These are phyloP conservation scores for Rhazya stricta DNA, from an alignment of 257 asterid genomes.

Conservation along the genomic window DNA sequence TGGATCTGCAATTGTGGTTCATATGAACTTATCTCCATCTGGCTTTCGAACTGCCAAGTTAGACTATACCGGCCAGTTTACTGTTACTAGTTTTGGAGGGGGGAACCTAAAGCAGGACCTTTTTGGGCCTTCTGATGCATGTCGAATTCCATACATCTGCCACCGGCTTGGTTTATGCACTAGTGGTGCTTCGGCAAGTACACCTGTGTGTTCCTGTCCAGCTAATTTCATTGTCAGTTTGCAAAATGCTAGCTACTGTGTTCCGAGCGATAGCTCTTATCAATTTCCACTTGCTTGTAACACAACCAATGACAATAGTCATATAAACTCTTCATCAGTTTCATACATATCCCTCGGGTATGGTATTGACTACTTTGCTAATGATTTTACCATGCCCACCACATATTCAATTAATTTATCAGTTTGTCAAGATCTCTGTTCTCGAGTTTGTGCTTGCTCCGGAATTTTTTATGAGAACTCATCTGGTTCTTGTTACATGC, in stretches of 20 bases:
- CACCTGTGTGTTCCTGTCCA: constrained; percentile 56
- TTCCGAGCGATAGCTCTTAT: constrained; percentile 37
- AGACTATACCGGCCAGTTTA: constrained; percentile 53
- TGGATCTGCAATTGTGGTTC: constrained; percentile 41
- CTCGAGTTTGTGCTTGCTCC: constrained; percentile 56
- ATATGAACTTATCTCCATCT: constrained; percentile 34
- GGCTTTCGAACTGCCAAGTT: constrained; percentile 40
- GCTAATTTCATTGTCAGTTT: constrained; percentile 30
- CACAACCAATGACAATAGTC: constrained; percentile 22
- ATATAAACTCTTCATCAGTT: constrained; percentile 13
- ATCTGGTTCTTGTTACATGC: constrained; percentile 55
- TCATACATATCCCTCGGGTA: constrained; percentile 47
- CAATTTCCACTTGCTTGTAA: constrained; percentile 49
- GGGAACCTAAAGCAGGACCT: constrained; percentile 27
- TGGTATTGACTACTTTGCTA: constrained; percentile 62
- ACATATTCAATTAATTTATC: constrained; percentile 34
- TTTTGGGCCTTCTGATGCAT: constrained; percentile 39
- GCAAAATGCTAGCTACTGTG: constrained; percentile 31
- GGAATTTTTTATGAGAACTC: constrained; percentile 53
- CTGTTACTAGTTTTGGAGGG: constrained; percentile 38
- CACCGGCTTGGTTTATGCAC: constrained; percentile 52
- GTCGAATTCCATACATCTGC: constrained; percentile 45
- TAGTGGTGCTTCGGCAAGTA: constrained; percentile 23
- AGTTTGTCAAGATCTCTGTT: constrained; percentile 54
- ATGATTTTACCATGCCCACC: constrained; percentile 42